phyloP scores from a whole-genome alignment of 148 eudicot species.

The Suaeda aralocaspica region DNA sequence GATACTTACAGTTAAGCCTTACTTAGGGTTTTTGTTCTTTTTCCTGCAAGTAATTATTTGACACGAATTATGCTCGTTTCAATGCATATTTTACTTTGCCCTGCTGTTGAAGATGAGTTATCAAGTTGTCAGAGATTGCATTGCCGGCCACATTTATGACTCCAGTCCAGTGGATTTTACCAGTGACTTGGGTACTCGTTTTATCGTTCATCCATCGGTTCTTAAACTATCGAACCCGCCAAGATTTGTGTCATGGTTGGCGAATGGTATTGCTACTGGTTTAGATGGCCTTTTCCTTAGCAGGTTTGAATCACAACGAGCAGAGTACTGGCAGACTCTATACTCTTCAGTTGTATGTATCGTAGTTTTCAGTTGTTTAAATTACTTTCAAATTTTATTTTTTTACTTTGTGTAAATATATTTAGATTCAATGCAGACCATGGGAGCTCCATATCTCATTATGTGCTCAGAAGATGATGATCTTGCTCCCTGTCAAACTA shows the following conservation, averaged over 20 bases:
- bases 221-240: slow-evolving; percentile 71
- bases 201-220: slow-evolving; percentile 72
- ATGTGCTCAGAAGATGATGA: slow-evolving; percentile 87
- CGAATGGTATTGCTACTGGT: slow-evolving; percentile 58
- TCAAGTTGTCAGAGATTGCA: slow-evolving; percentile 58
- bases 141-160: slow-evolving; percentile 84
- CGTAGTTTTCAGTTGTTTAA: slow-evolving; percentile 5
- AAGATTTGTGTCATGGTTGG: slow-evolving; percentile 59
- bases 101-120: slow-evolving; percentile 49
- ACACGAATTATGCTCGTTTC: slow-evolving; percentile 4
- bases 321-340: slow-evolving; percentile 95
- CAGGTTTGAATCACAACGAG: slow-evolving; percentile 83
- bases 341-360: slow-evolving; percentile 77
- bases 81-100: slow-evolving; percentile 4
- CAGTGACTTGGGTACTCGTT: slow-evolving; percentile 74
- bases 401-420: too few species aligned
- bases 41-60: not conserved
- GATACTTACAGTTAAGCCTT: not conserved
- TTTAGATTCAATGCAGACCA: slow-evolving; percentile 37
- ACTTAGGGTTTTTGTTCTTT: not conserved
- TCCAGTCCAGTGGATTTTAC: slow-evolving; percentile 85
- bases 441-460: slow-evolving; percentile 84
- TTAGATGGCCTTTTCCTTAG: slow-evolving; percentile 74
- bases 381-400: slow-evolving; percentile 7
- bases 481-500: slow-evolving; percentile 70